phyloP scores from a whole-genome alignment of 208 protist genomes.

The Wallacemonas rigidus region DNA sequence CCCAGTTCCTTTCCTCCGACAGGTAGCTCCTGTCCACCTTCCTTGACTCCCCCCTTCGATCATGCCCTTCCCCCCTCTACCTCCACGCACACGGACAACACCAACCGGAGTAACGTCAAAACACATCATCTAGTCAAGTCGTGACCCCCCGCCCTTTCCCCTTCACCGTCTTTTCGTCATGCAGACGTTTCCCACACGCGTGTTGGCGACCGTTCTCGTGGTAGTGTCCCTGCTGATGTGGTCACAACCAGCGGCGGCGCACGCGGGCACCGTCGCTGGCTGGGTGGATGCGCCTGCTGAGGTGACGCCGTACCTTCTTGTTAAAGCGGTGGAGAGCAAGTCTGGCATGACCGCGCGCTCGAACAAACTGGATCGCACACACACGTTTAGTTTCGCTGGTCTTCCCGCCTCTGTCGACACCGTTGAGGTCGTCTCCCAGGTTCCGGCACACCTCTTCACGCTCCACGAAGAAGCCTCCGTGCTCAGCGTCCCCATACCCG shows the following conservation, averaged over 20 bases:
- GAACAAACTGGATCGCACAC: conserved; percentile 49
- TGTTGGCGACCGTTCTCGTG: conserved; percentile 5
- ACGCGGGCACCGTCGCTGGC: conserved; percentile 37
- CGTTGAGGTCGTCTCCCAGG: conserved; percentile 48
- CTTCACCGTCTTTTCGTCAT: not conserved
- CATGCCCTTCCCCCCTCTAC: no score
- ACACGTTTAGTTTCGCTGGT: conserved; percentile 64
- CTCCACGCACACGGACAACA: no score
- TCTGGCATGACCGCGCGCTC: conserved; percentile 62
- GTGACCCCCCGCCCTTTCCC: no score
- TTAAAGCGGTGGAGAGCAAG: conserved; percentile 58
- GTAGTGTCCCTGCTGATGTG: conserved; percentile 19
- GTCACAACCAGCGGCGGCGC: not conserved
- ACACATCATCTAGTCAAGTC: no score
- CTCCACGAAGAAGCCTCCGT: conserved; percentile 41
- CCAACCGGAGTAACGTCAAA: no score
- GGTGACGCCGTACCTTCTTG: conserved; percentile 50
- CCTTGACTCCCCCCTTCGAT: no score
- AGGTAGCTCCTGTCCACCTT: no score
- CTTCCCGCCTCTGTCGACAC: conserved; percentile 39
- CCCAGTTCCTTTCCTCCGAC: no score
- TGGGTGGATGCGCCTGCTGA: conserved; percentile 46
- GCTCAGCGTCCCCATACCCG: conserved; percentile 32
- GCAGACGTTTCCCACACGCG: not conserved
- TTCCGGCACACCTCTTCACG: conserved; percentile 40